Evolutionary conservation across 768 basidiomycete species (phyloP).

Genomic region (Aureoboletus auriporus): DNA sequence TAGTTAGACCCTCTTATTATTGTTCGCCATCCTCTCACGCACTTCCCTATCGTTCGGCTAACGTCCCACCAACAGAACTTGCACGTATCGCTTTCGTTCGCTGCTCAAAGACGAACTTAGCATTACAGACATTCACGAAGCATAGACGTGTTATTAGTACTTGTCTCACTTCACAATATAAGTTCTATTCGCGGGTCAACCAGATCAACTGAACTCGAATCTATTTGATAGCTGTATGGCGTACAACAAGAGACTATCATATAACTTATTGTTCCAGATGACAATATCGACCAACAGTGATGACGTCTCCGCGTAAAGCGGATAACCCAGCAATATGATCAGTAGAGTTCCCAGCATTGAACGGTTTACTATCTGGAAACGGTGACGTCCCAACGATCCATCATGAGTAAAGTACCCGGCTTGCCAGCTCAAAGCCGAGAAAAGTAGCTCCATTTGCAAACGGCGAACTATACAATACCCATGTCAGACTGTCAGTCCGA

Average conservation of each 20-base stretch:
- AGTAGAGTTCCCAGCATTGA: conserved; percentile 1
- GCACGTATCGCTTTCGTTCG: too few relatives aligned
- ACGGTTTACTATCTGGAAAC: neutral
- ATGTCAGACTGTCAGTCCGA: conserved; percentile 6
- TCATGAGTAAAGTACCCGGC: conserved; percentile 54
- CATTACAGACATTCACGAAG: too few relatives aligned
- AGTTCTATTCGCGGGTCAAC: too few relatives aligned
- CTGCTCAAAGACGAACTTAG: too few relatives aligned
- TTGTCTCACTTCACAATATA: neutral
- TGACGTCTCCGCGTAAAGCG: neutral
- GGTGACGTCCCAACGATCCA: neutral
- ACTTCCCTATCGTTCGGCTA: too few relatives aligned
- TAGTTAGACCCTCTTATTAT: too few relatives aligned
- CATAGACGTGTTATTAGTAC: neutral
- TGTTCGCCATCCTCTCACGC: too few relatives aligned
- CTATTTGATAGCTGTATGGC: neutral
- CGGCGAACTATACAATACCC: conserved; percentile 59
- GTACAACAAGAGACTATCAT: neutral
- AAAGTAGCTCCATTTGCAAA: conserved; percentile 98
- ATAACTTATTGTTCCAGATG: neutral
- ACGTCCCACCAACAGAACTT: too few relatives aligned
- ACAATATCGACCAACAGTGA: neutral
- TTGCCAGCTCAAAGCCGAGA: conserved; percentile 92
- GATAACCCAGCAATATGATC: neutral
- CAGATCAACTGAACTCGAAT: neutral